Conservation (phyloP, 345 rosid species). For the Eucalyptus marginata region DNA sequence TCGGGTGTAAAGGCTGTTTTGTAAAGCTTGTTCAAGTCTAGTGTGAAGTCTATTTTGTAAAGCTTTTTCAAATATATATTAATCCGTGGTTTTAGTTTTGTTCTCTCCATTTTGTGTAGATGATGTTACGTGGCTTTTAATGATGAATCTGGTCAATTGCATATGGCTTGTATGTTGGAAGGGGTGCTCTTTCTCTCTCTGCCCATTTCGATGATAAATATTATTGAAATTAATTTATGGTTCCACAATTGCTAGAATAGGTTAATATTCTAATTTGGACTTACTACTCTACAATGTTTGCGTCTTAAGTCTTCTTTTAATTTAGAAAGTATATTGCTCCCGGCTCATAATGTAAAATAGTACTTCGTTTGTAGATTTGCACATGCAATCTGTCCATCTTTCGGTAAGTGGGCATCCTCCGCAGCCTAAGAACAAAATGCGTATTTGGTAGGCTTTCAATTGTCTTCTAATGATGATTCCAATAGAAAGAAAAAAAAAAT, state of each 20-base stretch:
- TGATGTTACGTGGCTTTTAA: neutral
- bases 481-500: neutral
- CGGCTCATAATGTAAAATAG: neutral
- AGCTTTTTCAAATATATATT: neutral
- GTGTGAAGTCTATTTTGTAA: neutral
- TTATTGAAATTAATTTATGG: neutral
- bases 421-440: accelerated
- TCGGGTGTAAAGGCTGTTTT: neutral
- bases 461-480: neutral
- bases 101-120: neutral
- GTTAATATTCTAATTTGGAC: too few relatives aligned
- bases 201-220: neutral
- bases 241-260: neutral
- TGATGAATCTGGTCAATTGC: neutral
- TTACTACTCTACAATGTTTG: neutral
- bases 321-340: neutral
- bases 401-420: accelerated
- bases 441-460: neutral
- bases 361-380: neutral
- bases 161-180: neutral
- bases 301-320: neutral
- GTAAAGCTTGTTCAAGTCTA: accelerated
- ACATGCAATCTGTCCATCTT: too few relatives aligned
- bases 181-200: neutral
- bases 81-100: neutral